Conservation (phyloP, 192 early-diverging fungal species). For the Mortierella hygrophila region DNA sequence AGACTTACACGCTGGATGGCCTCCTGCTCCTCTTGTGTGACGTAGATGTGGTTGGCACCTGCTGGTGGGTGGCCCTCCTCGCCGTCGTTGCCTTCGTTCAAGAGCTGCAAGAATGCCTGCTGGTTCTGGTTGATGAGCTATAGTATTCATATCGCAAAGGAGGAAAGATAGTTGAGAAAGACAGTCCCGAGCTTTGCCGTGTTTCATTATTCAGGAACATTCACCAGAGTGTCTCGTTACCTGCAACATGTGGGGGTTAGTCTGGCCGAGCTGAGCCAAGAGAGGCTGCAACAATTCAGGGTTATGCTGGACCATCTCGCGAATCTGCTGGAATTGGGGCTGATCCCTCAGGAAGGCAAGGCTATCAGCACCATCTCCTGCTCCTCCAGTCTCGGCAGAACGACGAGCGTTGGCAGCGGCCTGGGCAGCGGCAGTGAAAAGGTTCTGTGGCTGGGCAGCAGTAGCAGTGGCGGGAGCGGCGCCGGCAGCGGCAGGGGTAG, state of each 20-base stretch:
- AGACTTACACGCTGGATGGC: conserved; percentile 85
- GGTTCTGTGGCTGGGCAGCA: conserved; percentile 63
- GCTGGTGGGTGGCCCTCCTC: conserved; percentile 63
- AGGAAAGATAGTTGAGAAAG: neutral
- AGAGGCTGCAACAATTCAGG: conserved; percentile 90
- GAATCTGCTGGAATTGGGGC: conserved; percentile 94
- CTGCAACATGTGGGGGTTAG: conserved; percentile 88
- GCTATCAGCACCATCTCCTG: conserved; percentile 57
- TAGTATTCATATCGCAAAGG: neutral
- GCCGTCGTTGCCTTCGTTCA: conserved; percentile 74
- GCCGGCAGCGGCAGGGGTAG: conserved; percentile 37
- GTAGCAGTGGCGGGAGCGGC: neutral
- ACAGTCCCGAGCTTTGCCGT: neutral
- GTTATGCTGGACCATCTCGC: conserved; percentile 87
- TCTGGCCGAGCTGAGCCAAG: conserved; percentile 83
- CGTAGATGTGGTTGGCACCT: conserved; percentile 75
- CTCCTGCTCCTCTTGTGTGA: conserved; percentile 91
- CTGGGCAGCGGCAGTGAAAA: conserved; percentile 74
- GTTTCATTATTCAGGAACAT: neutral
- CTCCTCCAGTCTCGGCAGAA: conserved; percentile 48
- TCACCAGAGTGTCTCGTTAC: neutral
- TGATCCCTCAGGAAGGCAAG: conserved; percentile 74
- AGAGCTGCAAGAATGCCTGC: conserved; percentile 82
- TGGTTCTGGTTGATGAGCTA: conserved; percentile 81
- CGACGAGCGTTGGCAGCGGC: conserved; percentile 53